Percentiles rank a stretch among this genome's conserved stretches.
These are phyloP conservation scores for Fraxinus greggii DNA, from an alignment of 305 asterid species.

Conservation along the genomic window DNA sequence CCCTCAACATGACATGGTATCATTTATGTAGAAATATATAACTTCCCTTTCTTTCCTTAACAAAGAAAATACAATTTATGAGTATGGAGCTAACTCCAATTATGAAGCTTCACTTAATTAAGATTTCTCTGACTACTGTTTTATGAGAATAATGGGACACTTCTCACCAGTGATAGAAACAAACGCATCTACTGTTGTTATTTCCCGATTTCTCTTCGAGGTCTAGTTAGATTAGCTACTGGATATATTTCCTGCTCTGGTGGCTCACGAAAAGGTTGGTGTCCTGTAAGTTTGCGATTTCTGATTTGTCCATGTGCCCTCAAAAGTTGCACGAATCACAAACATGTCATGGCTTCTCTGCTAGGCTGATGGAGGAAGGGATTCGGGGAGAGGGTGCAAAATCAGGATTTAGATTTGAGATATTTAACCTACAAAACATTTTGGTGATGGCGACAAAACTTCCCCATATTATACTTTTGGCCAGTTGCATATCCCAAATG, in stretches of 20 bases:
- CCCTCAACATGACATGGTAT: slow-evolving; percentile 97
- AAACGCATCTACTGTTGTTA: not conserved
- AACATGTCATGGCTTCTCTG: not conserved
- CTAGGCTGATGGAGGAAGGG: not conserved
- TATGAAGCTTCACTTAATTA: slow-evolving; percentile 3
- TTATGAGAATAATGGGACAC: not conserved
- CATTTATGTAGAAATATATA: not conserved
- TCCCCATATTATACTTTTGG: not conserved
- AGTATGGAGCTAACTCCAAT: not conserved
- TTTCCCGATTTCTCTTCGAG: not conserved
- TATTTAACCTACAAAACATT: not conserved
- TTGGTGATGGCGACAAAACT: not conserved
- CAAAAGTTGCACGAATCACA: not conserved
- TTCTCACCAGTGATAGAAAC: not conserved
- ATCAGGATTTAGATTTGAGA: not conserved
- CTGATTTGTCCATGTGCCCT: not conserved
- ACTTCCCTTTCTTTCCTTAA: not conserved
- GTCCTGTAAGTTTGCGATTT: not conserved
- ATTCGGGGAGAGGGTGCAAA: not conserved
- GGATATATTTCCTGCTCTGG: not conserved
- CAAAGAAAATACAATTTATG: not conserved
- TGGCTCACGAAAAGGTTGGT: not conserved
- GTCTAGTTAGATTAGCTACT: not conserved
- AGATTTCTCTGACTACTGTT: not conserved
- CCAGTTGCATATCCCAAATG: not conserved